Evolutionary conservation across 805 yeast species (phyloP).

Genomic region (Candida pseudofarinosa): DNA sequence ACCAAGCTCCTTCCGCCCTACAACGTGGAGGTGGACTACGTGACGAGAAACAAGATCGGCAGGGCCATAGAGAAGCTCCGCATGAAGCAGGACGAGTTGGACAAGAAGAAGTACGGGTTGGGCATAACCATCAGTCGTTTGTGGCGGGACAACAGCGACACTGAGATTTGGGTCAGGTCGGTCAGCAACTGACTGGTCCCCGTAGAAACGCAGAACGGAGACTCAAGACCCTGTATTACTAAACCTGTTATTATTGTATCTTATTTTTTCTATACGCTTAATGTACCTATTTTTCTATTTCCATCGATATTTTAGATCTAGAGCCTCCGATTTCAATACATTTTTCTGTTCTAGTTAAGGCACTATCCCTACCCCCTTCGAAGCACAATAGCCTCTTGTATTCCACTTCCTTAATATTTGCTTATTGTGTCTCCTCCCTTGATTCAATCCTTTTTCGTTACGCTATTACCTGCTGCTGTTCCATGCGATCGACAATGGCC

Average conservation of each 20-base stretch:
- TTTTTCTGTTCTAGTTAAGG: neutral
- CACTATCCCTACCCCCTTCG: neutral
- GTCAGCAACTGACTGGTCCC: constrained; percentile 3
- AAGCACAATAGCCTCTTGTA: neutral
- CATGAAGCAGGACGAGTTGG: constrained; percentile 38
- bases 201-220: neutral
- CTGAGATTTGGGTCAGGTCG: constrained; percentile 39
- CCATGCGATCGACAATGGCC: no score
- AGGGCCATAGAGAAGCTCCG: constrained; percentile 37
- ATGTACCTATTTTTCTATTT: neutral
- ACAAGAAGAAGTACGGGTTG: constrained; percentile 36
- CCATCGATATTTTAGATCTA: neutral
- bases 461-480: no score
- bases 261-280: neutral
- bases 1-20: constrained; percentile 39
- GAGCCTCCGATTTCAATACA: neutral
- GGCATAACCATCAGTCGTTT: constrained; percentile 41
- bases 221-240: neutral
- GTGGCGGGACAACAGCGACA: constrained; percentile 41
- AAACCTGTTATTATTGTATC: neutral
- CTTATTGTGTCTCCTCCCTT: no score
- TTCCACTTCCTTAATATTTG: no score
- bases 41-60: constrained; percentile 35
- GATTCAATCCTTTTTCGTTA: no score
- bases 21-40: constrained; percentile 41